Conservation (phyloP, 352 stramenopile genomes). For the Phytopythium montanum region DNA sequence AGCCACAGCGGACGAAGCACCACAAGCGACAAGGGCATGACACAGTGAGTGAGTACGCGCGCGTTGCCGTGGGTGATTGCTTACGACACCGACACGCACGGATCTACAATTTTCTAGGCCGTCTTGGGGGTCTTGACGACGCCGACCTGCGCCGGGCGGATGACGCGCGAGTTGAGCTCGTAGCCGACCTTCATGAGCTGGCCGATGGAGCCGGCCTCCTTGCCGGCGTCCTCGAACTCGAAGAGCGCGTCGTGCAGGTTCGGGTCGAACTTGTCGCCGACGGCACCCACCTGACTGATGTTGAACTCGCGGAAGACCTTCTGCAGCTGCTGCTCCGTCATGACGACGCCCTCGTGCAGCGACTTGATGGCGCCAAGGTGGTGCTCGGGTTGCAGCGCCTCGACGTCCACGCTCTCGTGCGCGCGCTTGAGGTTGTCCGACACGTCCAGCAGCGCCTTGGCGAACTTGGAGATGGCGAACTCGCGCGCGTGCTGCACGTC, state of each 20-base stretch:
- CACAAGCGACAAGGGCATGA: neutral
- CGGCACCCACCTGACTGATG: conserved; percentile 89
- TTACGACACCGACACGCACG: neutral
- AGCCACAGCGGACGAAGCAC: neutral
- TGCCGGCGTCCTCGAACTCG: conserved; percentile 92
- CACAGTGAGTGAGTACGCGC: neutral
- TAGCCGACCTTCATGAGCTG: conserved; percentile 98
- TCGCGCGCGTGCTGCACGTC: conserved; percentile 93
- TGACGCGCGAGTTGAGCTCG: conserved; percentile 93
- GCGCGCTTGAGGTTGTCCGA: conserved; percentile 97
- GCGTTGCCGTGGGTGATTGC: neutral
- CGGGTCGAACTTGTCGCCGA: conserved; percentile 97
- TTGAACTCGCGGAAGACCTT: conserved; percentile 95
- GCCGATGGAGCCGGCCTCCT: conserved; percentile 90
- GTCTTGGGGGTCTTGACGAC: conserved; percentile 63
- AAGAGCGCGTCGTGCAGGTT: conserved; percentile 98
- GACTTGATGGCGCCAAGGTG: conserved; percentile 64
- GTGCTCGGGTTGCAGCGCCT: conserved; percentile 71
- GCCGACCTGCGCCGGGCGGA: conserved; percentile 96
- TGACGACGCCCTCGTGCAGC: conserved; percentile 87
- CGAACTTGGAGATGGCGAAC: conserved; percentile 96
- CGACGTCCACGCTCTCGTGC: conserved; percentile 84
- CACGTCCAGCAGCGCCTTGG: conserved; percentile 96
- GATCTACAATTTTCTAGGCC: conserved; percentile 15
- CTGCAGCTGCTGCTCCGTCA: conserved; percentile 94